Evolutionary conservation across 495 filamentous ascomycete species (phyloP), one percentile per base, ranked within the genome.

Genomic region (Gamarada debralockiae): DNA sequence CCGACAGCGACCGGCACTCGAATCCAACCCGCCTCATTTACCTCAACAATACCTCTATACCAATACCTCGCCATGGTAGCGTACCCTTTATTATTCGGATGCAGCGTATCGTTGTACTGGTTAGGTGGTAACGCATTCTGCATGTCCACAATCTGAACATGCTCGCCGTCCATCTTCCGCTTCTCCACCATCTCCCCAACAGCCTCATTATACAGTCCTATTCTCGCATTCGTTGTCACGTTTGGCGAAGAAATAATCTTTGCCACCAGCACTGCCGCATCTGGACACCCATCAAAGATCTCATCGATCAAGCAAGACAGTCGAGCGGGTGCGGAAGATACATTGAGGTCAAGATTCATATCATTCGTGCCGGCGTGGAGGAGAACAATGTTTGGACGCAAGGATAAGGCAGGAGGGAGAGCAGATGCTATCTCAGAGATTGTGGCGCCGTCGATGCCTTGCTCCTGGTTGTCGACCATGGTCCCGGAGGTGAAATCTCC

Each of bases 351-450:
- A 48, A 70, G 60, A n/a, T 62, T 22, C 15, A 60, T 64, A 50
- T 74, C 71, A 48, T 74, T 69, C 24, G 71, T 71, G 10, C 71
- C 71, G 40, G 60, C 66, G 18, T 73, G 70, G 53, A 74, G 61
- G 1, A 74, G 58, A 44, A 74, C 66, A 17, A 74, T 15, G 52
- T 71, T 74, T 3, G 72, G 70, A 59, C 18, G 65, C 62, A 23
- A 61, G 53, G 46, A 64, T 55, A 54, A 51, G 56, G 14, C 58
- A 51, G 41, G 56, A 53, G 22, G 60, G 54, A 41, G 63, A 59
- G 15, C 59, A 61, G 1, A 53, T 57, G 34, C 56, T 55, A 52
- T 67, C 65, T 23, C 60, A 56, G 13, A 64, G 60, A 41, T 63
- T 57, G 23, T 57, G 58, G 21, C 48, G 9, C 34, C 25, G 36